phyloP scores from a whole-genome alignment of 2,329 filamentous ascomycete genomes.

The Xylariomycetidae sp. region DNA sequence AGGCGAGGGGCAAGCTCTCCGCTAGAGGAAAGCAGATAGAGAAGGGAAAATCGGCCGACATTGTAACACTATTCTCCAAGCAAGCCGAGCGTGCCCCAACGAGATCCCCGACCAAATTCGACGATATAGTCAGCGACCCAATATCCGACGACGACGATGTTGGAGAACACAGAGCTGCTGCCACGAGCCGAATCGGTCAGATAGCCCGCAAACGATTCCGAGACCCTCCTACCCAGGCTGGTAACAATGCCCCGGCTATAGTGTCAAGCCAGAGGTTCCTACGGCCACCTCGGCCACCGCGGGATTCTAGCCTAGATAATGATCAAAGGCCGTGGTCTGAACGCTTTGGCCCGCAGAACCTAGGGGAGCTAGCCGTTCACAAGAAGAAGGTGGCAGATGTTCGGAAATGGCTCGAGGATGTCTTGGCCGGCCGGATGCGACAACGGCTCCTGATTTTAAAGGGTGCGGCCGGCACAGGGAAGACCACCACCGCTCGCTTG shows the following conservation, averaged over 20 bases:
- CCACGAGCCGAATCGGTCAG: constrained; percentile 50
- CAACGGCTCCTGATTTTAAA: constrained; percentile 81
- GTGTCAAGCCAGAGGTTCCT: constrained; percentile 49
- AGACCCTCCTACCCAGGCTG: constrained; percentile 27
- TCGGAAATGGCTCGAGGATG: constrained; percentile 72
- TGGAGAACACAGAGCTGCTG: constrained; percentile 43
- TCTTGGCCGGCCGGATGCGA: constrained; percentile 58
- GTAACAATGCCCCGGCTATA: constrained; percentile 12
- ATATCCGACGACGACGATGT: constrained; percentile 60
- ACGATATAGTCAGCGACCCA: constrained; percentile 50
- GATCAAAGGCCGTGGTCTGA: constrained; percentile 82
- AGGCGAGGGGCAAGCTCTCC: constrained; percentile 25
- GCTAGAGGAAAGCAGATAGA: constrained; percentile 38
- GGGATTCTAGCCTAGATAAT: constrained; percentile 32
- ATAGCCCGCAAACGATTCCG: constrained; percentile 51
- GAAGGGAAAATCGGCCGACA: constrained; percentile 50
- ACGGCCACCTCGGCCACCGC: constrained; percentile 32
- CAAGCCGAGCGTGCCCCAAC: constrained; percentile 49
- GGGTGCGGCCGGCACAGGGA: constrained; percentile 85
- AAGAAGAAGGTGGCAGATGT: constrained; percentile 92
- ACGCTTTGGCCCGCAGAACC: constrained; percentile 66
- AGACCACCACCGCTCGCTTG: constrained; percentile 80
- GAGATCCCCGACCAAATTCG: constrained; percentile 29
- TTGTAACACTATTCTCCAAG: constrained; percentile 57
- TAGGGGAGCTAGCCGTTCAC: constrained; percentile 88